Base-by-base conservation (phyloP, 73 alveolate genomes). In the Diophrys appendiculata region DNA sequence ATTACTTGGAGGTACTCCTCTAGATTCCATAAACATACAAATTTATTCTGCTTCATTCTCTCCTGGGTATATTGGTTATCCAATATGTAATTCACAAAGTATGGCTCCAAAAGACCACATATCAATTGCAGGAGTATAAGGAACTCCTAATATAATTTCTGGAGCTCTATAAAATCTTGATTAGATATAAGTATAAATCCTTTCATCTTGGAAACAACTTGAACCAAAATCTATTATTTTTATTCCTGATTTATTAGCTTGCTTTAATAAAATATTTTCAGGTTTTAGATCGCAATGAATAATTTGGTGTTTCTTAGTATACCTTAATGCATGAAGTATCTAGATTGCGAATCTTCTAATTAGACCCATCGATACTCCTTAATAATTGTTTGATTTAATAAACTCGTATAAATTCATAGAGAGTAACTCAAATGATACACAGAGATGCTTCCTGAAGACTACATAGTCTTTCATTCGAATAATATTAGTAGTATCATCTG, bases 21-120 rank as follows among this genome's bases (percentile, higher is more conserved):
- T 76, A 2, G 92, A 77, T 77, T 94, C 98, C 98, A 94, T 92
- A 18, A 94, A 88, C 77, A 88, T 71, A 13, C 92, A 88, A 54
- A 94, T 87, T 73, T 94, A 86, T 52, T 94, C 98, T 69, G 78
- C 84, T 69, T 94, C 98, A 68, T 90, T 94, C 65, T 94, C 98
- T 0, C 98, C 98, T 52, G 98, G 98, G 73, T 92, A 94, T 25
- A 94, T 65, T 24, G 98, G 98, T 78, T 81, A 94, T 26, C 96
- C 96, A 23, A 78, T 76, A 52, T 82, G 75, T 28, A 90, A 77
- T 82, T 90, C 96, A 18, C 88, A 92, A 1, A 76, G 54, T 14
- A 76, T 60, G n/a, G 87, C 76, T n/a, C 91, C 90, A 53, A 82
- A 73, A 76, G 81, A 52, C 80, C 90, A 82, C 8, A 76, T 76